Evolutionary conservation across 2,329 filamentous ascomycete genomes (phyloP), one percentile per base, ranked within the genome.

Genomic region (Aspergillus fijiensis): DNA sequence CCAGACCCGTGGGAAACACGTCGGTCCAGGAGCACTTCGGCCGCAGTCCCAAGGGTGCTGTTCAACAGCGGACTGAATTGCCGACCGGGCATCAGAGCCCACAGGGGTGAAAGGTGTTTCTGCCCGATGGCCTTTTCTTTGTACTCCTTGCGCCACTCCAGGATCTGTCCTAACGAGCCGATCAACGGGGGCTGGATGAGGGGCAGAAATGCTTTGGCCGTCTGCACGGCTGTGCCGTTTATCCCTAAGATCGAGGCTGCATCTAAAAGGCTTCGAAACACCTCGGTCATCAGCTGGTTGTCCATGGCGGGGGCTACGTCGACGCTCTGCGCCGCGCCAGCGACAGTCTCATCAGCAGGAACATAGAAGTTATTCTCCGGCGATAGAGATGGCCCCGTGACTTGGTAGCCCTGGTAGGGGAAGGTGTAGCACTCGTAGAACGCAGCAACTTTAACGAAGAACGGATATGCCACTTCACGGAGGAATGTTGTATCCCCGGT

Each of bases 391-490:
- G 57, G 57, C 1, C 51, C 57, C 3, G 47, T 55, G 19, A 55
- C 51, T 6, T 9, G 31, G 23, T 59, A 51, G 11, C 51, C 57
- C 4, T 59, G 21, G 51, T 55, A 47, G 9, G 49, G 16, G 23
- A 55, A 59, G 45, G 47, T 50, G 33, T 59, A 59, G 45, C 57
- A 59, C 23, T 59, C 19, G 51, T 59, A 59, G 33, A 59, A 59
- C 9, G 33, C 25, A 4, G 51, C n/a, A 4, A 51, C 57, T 12
- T 59, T 52, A 21, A 29, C 5, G 9, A 59, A 33, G 11, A 42
- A 55, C 11, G 51, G 51, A 29, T 59, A 59, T 12, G 39, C 51
- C 6, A 23, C 33, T 3, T 59, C 47, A 5, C 16, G n/a, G 47
- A 59, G 57, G 29, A 59, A 48, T 11, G 4, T 9, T 33, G 54